Percentiles rank a stretch among this genome's conserved stretches.
These are phyloP conservation scores for Schrenkiella parvula DNA, from an alignment of 345 rosid genomes.

Conservation along the genomic window DNA sequence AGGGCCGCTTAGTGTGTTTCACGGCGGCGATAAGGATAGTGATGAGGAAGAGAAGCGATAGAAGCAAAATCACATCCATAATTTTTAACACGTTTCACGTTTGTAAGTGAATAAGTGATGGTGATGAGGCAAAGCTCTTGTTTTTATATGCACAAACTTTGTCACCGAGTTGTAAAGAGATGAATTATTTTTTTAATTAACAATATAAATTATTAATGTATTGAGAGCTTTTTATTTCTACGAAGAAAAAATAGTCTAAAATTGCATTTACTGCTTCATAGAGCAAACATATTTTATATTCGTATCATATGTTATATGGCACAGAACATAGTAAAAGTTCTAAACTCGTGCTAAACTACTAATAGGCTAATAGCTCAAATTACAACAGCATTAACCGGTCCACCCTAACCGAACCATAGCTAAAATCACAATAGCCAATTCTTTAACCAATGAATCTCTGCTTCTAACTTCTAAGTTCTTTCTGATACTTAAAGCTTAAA, in stretches of 20 bases:
- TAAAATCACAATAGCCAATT: background rate
- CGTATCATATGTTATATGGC: background rate
- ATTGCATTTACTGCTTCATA: background rate
- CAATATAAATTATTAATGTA: too few species aligned
- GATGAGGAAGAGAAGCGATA: slow-evolving; percentile 16
- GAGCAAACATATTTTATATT: background rate
- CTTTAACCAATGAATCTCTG: slow-evolving; percentile 15
- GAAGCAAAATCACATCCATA: slow-evolving; percentile 20
- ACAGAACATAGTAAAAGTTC: background rate
- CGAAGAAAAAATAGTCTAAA: background rate
- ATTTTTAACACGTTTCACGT: slow-evolving; percentile 10
- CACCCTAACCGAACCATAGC: slow-evolving; percentile 16
- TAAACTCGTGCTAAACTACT: background rate
- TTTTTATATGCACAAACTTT: background rate
- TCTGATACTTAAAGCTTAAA: background rate
- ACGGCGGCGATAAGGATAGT: slow-evolving; percentile 6
- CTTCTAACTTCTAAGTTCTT: slow-evolving; percentile 16
- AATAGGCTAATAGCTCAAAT: background rate
- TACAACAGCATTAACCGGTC: slow-evolving; percentile 24
- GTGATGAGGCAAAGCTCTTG: slow-evolving; percentile 15
- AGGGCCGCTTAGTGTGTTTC: background rate
- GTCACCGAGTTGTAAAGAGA: background rate
- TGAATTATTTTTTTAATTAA: background rate
- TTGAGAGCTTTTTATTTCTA: too few species aligned
- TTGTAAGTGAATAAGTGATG: background rate